Evolutionary conservation across 257 asterid species (phyloP).

Genomic region (Jaltomata sinuosa): DNA sequence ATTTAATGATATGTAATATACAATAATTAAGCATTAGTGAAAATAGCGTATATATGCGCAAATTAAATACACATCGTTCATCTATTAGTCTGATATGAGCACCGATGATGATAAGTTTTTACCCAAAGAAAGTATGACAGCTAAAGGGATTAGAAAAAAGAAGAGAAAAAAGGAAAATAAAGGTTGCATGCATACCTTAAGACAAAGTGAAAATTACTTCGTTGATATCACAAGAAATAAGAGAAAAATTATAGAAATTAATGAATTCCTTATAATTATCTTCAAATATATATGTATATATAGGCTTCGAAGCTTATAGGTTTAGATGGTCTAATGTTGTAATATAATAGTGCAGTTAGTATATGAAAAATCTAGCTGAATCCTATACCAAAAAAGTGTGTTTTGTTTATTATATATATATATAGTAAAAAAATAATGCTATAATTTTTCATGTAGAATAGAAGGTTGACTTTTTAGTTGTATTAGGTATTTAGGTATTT

Average conservation of each 20-base stretch:
- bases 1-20: neutral
- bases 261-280: neutral
- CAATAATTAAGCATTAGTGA: neutral
- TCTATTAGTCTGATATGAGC: neutral
- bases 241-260: neutral
- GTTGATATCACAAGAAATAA: neutral
- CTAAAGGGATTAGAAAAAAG: too few species aligned
- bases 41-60: neutral
- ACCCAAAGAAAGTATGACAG: neutral
- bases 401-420: neutral
- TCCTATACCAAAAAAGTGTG: neutral
- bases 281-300: neutral
- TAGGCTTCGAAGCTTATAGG: neutral
- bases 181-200: neutral
- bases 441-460: neutral
- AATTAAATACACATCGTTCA: neutral
- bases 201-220: neutral
- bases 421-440: neutral
- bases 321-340: neutral
- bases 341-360: neutral
- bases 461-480: neutral
- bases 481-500: conserved; percentile 2
- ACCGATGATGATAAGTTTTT: neutral
- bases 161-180: neutral
- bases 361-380: neutral